These are phyloP conservation scores for Onygena corvina DNA, from an alignment of 2,329 filamentous ascomycete species.

Conservation along the genomic window DNA sequence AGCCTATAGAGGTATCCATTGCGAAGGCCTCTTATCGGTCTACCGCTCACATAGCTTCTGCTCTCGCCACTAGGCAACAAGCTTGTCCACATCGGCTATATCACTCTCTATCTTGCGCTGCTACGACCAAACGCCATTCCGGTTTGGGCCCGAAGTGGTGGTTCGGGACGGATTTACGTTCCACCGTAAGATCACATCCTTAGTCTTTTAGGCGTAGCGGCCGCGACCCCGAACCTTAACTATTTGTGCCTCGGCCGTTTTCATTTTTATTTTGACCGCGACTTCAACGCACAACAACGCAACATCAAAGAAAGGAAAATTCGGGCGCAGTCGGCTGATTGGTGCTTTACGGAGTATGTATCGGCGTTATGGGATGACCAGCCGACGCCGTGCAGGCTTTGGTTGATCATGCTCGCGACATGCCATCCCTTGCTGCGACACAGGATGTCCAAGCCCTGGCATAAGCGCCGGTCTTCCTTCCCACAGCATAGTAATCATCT, in stretches of 20 bases:
- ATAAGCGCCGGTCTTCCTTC: not conserved
- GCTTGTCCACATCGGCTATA: not conserved
- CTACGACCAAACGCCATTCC: not conserved
- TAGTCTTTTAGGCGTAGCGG: not conserved
- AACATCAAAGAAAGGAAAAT: not conserved
- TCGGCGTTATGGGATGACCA: not conserved
- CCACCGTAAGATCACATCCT: not conserved
- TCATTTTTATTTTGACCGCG: not conserved
- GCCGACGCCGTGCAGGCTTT: not conserved
- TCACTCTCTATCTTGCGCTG: not conserved
- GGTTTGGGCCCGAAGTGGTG: not conserved
- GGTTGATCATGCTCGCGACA: too few relatives aligned
- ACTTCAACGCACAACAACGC: not conserved
- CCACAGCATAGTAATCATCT: constrained; percentile 1
- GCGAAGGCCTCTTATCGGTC: not conserved
- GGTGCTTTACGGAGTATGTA: too few relatives aligned
- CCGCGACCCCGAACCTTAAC: not conserved
- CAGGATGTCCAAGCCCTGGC: not conserved
- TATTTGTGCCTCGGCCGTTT: not conserved
- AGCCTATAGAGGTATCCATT: constrained; percentile 11
- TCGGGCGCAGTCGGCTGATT: too few relatives aligned
- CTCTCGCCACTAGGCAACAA: not conserved
- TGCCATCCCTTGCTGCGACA: not conserved
- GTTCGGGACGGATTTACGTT: not conserved
- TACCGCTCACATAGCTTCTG: not conserved